Evolutionary conservation across 495 filamentous ascomycete genomes (phyloP).

Genomic region (Neurospora cerealis): DNA sequence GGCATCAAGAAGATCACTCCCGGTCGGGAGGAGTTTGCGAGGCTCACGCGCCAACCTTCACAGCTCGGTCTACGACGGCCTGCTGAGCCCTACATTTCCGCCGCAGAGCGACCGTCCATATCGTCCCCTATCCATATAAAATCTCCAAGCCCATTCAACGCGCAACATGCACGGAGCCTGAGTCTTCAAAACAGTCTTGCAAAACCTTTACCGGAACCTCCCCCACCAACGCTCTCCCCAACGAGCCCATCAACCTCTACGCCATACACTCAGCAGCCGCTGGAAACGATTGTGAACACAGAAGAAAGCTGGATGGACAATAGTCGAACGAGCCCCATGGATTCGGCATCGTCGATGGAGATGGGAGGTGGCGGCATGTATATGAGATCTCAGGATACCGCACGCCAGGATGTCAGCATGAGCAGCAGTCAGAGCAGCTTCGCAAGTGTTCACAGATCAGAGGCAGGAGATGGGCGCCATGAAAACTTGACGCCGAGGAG

Average conservation of each 20-base stretch:
- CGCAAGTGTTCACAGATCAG: conserved; percentile 25
- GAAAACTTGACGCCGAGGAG: conserved; percentile 41
- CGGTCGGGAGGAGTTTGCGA: conserved; percentile 26
- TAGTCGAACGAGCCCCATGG: conserved; percentile 48
- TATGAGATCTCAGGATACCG: conserved; percentile 12
- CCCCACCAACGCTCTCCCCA: conserved; percentile 30
- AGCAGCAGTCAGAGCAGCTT: conserved; percentile 52
- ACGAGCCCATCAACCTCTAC: conserved; percentile 25
- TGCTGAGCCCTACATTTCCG: conserved; percentile 11
- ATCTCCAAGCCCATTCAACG: conserved; percentile 8
- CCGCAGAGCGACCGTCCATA: conserved; percentile 11
- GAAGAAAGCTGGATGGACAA: conserved; percentile 20
- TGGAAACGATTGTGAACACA: conserved; percentile 22
- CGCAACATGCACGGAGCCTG: conserved; percentile 38
- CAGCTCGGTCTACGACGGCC: conserved; percentile 22
- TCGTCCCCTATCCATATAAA: conserved; percentile 18
- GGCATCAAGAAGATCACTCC: conserved; percentile 39
- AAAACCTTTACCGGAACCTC: conserved; percentile 42
- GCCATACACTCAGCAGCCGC: conserved; percentile 6
- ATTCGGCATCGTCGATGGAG: conserved; percentile 44
- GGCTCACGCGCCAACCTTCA: conserved; percentile 22
- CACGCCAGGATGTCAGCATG: conserved; percentile 19
- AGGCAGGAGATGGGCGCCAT: conserved; percentile 34
- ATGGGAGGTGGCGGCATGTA: conserved; percentile 20
- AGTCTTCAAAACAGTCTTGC: conserved; percentile 41